Evolutionary conservation across 768 basidiomycete genomes (phyloP).

Genomic region (Lactarius sp.): DNA sequence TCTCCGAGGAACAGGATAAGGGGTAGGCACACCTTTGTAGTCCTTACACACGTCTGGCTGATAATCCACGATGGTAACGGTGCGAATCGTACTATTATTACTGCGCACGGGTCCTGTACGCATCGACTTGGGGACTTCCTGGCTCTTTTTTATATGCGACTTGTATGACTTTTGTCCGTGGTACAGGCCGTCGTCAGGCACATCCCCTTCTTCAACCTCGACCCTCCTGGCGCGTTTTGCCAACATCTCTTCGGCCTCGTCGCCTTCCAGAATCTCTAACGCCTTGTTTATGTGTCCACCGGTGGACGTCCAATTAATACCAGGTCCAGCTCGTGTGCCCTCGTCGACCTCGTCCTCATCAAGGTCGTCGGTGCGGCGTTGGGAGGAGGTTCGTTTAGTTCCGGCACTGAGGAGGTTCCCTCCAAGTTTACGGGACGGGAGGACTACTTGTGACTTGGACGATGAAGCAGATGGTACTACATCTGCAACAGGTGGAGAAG

Average conservation of each 20-base stretch:
- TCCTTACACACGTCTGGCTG: constrained; percentile 99
- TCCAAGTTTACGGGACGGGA: constrained; percentile 64
- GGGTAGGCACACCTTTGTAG: constrained; percentile 77
- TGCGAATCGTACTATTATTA: constrained; percentile 74
- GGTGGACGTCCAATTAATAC: constrained; percentile 72
- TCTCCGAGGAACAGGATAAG: background rate
- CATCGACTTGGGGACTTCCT: constrained; percentile 85
- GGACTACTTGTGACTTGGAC: constrained; percentile 66
- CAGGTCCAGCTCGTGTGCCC: constrained; percentile 45
- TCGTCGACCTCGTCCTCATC: constrained; percentile 53
- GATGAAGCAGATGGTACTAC: constrained; percentile 45
- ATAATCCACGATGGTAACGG: constrained; percentile 94
- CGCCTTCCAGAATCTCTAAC: constrained; percentile 75
- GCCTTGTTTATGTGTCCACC: constrained; percentile 71
- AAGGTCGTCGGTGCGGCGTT: constrained; percentile 45
- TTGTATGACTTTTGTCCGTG: constrained; percentile 80
- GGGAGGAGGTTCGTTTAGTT: constrained; percentile 55
- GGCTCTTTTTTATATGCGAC: constrained; percentile 72
- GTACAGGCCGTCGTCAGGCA: constrained; percentile 82
- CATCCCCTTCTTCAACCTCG: constrained; percentile 53
- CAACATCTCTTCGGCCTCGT: constrained; percentile 72
- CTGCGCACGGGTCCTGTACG: constrained; percentile 74
- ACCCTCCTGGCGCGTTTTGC: constrained; percentile 59
- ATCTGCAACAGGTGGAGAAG: constrained; percentile 55
- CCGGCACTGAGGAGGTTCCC: constrained; percentile 75